These are phyloP conservation scores for Plasmopara halstedii DNA, from an alignment of 352 stramenopile species.

Conservation along the genomic window DNA sequence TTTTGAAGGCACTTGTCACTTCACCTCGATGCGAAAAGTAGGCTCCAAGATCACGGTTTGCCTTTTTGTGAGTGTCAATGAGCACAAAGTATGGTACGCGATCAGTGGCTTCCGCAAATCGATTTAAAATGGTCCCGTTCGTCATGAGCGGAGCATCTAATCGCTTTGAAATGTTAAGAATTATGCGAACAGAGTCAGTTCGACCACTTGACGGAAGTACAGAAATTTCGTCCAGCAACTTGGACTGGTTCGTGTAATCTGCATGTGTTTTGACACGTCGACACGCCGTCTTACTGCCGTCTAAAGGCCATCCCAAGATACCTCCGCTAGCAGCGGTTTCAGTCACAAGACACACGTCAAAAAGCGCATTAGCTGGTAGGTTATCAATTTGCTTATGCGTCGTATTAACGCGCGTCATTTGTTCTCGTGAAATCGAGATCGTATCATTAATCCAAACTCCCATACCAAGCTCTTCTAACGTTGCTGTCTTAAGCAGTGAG, in stretches of 20 bases:
- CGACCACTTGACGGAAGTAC: conserved; percentile 30
- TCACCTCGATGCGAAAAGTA: conserved; percentile 17
- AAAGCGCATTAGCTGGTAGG: conserved; percentile 50
- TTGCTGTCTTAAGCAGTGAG: conserved; percentile 40
- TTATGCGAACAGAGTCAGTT: conserved; percentile 40
- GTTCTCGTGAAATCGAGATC: conserved; percentile 60
- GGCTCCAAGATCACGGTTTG: conserved; percentile 6
- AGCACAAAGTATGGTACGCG: conserved; percentile 60
- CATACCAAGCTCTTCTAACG: conserved; percentile 41
- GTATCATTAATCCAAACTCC: conserved; percentile 74
- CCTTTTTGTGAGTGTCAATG: conserved; percentile 36
- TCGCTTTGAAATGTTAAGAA: conserved; percentile 49
- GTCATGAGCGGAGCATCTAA: conserved; percentile 14
- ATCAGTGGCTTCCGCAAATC: conserved; percentile 21
- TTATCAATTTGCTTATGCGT: conserved; percentile 56
- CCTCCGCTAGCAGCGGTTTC: conserved; percentile 63
- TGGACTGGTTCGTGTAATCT: conserved; percentile 74
- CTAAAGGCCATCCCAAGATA: conserved; percentile 42
- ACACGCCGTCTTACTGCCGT: conserved; percentile 25
- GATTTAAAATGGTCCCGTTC: conserved; percentile 2
- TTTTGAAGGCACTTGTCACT: conserved; percentile 15
- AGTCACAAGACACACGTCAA: conserved; percentile 66
- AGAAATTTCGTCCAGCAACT: conserved; percentile 43
- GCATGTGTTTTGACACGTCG: conserved; percentile 52
- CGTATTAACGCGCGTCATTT: conserved; percentile 41